phyloP scores from a whole-genome alignment of 225 moss, liverwort and hornwort genomes.

The Marchantia polymorpha region DNA sequence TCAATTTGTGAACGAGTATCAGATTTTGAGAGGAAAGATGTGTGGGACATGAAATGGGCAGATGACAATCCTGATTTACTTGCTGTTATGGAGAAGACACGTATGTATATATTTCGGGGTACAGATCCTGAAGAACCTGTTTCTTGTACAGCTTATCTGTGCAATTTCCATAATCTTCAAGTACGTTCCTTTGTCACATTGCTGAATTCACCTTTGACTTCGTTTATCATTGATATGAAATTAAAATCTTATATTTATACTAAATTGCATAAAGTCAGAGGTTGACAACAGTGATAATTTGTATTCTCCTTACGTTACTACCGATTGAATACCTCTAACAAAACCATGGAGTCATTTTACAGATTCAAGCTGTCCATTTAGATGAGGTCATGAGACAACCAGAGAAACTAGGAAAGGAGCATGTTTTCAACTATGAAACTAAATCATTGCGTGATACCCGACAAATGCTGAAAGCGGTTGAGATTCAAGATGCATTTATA shows the following conservation, averaged over 20 bases:
- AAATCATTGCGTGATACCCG: conserved; percentile 87
- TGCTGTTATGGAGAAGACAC: conserved; percentile 91
- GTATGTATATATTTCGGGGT: conserved; percentile 94
- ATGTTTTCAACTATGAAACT: conserved; percentile 86
- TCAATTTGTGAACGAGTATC: conserved; percentile 33
- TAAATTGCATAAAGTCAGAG: too few relatives aligned
- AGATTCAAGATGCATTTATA: conserved; percentile 88
- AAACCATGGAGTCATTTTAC: neutral
- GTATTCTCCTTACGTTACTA: too few relatives aligned
- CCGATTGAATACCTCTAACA: too few relatives aligned
- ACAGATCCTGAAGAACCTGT: conserved; percentile 93
- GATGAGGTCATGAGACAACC: conserved; percentile 87
- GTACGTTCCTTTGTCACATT: conserved; percentile 23
- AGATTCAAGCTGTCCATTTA: conserved; percentile 89
- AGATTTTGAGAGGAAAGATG: conserved; percentile 85
- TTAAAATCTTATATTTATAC: too few relatives aligned
- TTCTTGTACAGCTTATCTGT: conserved; percentile 81
- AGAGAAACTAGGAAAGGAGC: conserved; percentile 61
- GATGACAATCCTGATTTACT: conserved; percentile 86
- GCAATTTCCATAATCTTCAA: conserved; percentile 86
- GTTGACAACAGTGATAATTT: too few relatives aligned
- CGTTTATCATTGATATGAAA: neutral
- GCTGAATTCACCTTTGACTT: neutral
- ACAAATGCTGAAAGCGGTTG: conserved; percentile 74
- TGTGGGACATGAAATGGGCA: conserved; percentile 97